These are phyloP conservation scores for Heterobasidion annosum DNA, from an alignment of 1,284 basidiomycete species.

Conservation along the genomic window DNA sequence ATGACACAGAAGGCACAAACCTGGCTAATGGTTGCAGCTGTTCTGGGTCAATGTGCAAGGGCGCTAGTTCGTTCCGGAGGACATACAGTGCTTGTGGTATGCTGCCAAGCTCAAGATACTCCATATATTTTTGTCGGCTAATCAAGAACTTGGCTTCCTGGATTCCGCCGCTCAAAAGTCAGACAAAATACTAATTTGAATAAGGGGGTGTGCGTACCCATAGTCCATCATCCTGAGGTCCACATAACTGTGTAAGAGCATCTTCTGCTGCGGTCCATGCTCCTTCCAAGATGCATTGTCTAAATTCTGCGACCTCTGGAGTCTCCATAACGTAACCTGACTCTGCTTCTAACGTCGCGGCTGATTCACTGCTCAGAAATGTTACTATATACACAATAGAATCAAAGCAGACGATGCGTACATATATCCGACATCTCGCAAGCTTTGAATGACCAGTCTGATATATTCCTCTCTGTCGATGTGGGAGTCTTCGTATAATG, in stretches of 20 bases:
- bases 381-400: constrained; percentile 3
- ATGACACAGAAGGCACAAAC: constrained; percentile 26
- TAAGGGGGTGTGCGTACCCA: constrained; percentile 35
- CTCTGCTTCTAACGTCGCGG: constrained; percentile 82
- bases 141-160: constrained; percentile 84
- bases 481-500: constrained; percentile 65
- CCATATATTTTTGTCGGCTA: constrained; percentile 92
- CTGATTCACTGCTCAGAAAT: constrained; percentile 62
- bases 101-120: constrained; percentile 80
- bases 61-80: constrained; percentile 81
- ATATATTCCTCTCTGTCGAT: constrained; percentile 90
- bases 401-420: constrained; percentile 35
- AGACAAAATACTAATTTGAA: constrained; percentile 9
- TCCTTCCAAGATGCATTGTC: constrained; percentile 75
- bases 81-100: constrained; percentile 81
- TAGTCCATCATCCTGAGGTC: constrained; percentile 54
- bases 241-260: constrained; percentile 61
- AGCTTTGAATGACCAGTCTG: constrained; percentile 81
- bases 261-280: constrained; percentile 79
- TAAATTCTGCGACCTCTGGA: constrained; percentile 72
- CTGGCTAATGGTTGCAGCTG: constrained; percentile 81
- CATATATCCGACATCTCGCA: constrained; percentile 91
- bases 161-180: constrained; percentile 8
- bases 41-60: constrained; percentile 68
- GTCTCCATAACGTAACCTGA: constrained; percentile 88